A percentile compares a stretch with the other conserved stretches of the same genome.
Evolutionary conservation across 2,329 filamentous ascomycete genomes (phyloP).

Genomic region (Ustilaginoidea virens): DNA sequence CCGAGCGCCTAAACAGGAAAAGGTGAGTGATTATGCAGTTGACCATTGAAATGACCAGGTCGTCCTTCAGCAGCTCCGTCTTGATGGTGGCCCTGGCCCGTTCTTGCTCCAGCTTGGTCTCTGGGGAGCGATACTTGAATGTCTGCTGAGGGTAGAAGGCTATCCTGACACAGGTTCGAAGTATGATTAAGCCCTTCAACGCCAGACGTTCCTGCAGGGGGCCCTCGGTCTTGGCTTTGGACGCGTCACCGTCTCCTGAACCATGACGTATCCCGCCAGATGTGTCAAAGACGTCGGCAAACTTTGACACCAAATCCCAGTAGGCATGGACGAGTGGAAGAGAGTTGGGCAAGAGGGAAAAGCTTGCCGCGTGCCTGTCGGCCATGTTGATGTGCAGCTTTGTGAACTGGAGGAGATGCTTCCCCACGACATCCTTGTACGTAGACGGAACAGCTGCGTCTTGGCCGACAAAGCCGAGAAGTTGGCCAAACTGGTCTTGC

Average conservation of each 20-base stretch:
- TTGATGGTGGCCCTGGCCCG: slow-evolving; percentile 56
- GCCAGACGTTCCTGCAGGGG: slow-evolving; percentile 64
- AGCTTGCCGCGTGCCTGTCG: slow-evolving; percentile 62
- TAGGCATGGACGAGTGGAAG: slow-evolving; percentile 66
- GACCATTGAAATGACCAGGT: slow-evolving; percentile 67
- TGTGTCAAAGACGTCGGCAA: slow-evolving; percentile 58
- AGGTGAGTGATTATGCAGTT: slow-evolving; percentile 75
- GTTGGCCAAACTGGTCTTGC: slow-evolving; percentile 61
- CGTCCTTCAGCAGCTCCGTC: slow-evolving; percentile 55
- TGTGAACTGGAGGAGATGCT: slow-evolving; percentile 76
- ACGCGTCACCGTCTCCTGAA: slow-evolving; percentile 17
- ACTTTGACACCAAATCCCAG: slow-evolving; percentile 65
- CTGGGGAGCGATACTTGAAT: slow-evolving; percentile 65
- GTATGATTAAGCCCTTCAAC: slow-evolving; percentile 66
- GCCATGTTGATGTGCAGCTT: slow-evolving; percentile 88
- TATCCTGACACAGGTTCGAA: slow-evolving; percentile 74
- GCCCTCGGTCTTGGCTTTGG: slow-evolving; percentile 38
- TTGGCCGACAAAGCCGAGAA: slow-evolving; percentile 48
- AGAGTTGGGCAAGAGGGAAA: slow-evolving; percentile 67
- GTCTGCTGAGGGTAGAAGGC: slow-evolving; percentile 66
- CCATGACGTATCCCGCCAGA: slow-evolving; percentile 39
- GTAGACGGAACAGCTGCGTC: slow-evolving; percentile 36
- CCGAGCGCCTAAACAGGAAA: slow-evolving; percentile 71
- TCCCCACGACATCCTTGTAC: slow-evolving; percentile 53
- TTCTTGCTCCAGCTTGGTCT: slow-evolving; percentile 62